A percentile compares a stretch with the other conserved stretches of the same genome.
phyloP scores from a whole-genome alignment of 2,329 filamentous ascomycete genomes.

The Colletotrichum tanaceti region DNA sequence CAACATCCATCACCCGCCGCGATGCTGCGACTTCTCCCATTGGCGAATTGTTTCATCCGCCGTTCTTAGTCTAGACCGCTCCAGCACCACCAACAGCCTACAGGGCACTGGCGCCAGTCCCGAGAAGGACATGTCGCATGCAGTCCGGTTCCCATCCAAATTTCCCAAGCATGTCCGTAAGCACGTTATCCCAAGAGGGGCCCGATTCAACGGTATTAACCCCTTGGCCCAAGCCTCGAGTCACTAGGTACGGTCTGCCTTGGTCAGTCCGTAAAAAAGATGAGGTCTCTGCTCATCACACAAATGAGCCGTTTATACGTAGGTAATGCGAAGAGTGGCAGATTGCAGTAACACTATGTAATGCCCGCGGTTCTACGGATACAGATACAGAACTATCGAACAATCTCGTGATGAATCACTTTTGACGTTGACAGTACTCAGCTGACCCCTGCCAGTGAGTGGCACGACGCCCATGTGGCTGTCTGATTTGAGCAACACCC shows the following conservation, averaged over 20 bases:
- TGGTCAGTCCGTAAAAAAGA: neutral
- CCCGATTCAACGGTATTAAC: neutral
- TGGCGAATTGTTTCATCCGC: slow-evolving; percentile 2
- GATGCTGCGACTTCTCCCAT: neutral
- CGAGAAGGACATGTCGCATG: slow-evolving; percentile 2
- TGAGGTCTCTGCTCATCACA: neutral
- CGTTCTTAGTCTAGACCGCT: neutral
- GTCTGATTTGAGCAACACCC: slow-evolving; percentile 6
- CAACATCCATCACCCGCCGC: neutral
- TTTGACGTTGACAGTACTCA: neutral
- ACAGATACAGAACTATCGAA: neutral
- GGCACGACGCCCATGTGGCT: neutral
- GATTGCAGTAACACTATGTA: neutral
- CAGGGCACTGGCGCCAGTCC: neutral
- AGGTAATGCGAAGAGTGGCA: neutral
- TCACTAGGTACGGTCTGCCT: neutral
- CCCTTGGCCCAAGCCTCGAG: neutral
- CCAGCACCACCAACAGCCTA: neutral
- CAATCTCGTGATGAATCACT: neutral
- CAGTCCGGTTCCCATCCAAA: neutral
- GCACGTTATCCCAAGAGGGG: neutral
- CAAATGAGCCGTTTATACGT: neutral
- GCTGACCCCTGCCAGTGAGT: neutral
- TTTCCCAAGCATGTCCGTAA: neutral
- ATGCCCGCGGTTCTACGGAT: neutral